Conservation (phyloP, 139 green algal genomes). For the Nannochloris sp. region DNA sequence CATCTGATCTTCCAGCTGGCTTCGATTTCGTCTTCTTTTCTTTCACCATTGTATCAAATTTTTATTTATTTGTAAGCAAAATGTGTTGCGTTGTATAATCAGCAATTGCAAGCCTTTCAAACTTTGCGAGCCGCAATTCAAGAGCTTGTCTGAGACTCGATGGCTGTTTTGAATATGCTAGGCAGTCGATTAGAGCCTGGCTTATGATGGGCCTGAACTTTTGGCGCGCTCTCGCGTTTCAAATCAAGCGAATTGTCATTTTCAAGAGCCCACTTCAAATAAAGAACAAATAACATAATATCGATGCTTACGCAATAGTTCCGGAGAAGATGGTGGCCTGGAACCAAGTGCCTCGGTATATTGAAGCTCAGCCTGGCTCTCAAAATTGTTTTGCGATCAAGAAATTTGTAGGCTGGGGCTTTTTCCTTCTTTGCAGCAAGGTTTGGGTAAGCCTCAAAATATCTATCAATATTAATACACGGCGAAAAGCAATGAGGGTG, state of each 20-base stretch:
- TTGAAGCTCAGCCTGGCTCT: neutral
- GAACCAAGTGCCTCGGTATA: neutral
- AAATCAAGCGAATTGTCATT: too few relatives aligned
- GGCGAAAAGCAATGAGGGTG: too few relatives aligned
- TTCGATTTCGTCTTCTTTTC: conserved; percentile 18
- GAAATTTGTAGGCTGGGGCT: neutral
- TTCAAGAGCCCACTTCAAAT: too few relatives aligned
- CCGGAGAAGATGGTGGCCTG: neutral
- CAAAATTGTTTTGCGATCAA: neutral
- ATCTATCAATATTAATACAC: too few relatives aligned
- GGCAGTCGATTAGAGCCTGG: neutral
- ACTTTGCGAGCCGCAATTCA: neutral
- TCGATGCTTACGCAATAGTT: too few relatives aligned
- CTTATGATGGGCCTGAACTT: neutral
- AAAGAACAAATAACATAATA: conserved; percentile 1
- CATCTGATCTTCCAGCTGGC: neutral
- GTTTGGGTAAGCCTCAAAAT: neutral
- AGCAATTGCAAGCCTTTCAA: neutral
- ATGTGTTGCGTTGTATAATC: neutral
- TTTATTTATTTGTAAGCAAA: neutral
- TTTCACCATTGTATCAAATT: neutral
- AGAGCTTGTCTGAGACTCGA: neutral
- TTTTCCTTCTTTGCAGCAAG: neutral
- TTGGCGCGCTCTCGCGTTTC: neutral
- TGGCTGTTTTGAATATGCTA: neutral